A percentile compares a stretch with the other conserved stretches of the same genome.
These are phyloP conservation scores for Termitomyces sp. DNA, from an alignment of 768 basidiomycete species.

Conservation along the genomic window DNA sequence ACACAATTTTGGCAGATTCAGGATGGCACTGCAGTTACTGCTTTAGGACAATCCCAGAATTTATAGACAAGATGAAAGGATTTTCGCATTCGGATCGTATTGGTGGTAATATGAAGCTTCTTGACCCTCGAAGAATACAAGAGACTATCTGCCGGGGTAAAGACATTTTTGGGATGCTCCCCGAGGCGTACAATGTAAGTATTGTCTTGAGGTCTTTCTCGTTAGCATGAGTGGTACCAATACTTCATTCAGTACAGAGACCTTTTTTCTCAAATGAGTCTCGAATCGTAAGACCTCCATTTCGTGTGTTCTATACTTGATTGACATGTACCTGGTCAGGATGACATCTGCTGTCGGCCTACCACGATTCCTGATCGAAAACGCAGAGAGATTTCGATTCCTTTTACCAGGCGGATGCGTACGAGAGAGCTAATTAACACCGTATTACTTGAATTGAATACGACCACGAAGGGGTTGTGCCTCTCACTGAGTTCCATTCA, in stretches of 20 bases:
- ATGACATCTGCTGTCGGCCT: constrained; percentile 49
- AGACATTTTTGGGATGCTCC: constrained; percentile 66
- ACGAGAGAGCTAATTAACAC: constrained; percentile 25
- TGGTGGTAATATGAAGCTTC: constrained; percentile 42
- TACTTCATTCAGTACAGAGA: constrained; percentile 45
- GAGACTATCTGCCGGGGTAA: constrained; percentile 56
- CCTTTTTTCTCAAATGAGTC: constrained; percentile 49
- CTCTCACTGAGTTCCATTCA: neutral
- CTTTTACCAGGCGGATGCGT: constrained; percentile 55
- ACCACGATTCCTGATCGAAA: constrained; percentile 50
- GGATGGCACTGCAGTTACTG: constrained; percentile 73
- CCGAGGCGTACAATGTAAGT: constrained; percentile 57
- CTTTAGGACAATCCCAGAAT: constrained; percentile 59
- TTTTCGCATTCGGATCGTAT: constrained; percentile 66
- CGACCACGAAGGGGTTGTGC: neutral
- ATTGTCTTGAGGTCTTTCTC: neutral
- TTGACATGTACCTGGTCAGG: constrained; percentile 19
- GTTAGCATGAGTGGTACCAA: neutral
- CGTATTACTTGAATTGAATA: neutral
- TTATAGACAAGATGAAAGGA: constrained; percentile 56
- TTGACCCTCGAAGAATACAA: constrained; percentile 54
- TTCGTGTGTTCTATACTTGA: neutral
- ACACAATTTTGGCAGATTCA: constrained; percentile 54
- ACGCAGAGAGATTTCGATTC: constrained; percentile 49
- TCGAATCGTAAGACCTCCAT: constrained; percentile 43